Evolutionary conservation across 2,329 filamentous ascomycete species (phyloP), one percentile per base, ranked within the genome.

Genomic region (Diaporthe nobilis): DNA sequence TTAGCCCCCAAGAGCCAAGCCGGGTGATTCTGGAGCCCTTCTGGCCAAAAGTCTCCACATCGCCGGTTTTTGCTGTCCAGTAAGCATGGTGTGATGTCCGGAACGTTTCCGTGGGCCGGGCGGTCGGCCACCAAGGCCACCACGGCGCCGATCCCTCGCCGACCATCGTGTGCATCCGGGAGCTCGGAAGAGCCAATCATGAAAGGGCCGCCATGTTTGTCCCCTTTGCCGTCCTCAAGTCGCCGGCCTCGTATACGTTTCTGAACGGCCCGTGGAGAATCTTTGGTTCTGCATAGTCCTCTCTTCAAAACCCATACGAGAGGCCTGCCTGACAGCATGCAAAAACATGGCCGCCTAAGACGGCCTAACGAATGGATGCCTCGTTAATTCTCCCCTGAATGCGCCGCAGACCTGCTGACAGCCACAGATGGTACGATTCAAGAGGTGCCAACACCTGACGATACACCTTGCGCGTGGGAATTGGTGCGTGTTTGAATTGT

Each of bases 41-140:
- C 13, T 39, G 6, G 55, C 13, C 7, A 5, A 20, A 25, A 42
- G n/a, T 42, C 12, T 22, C 49, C 49, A 42, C 49, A 15, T 17
- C 13, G 34, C 28, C 8, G 34, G 65, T 39, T 17, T 17, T 28
- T 42, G 8, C 17, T 9, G 6, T 25, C 65, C 65, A 53, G 13
- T 68, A 20, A 68, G 65, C 65, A 31, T 70, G 4, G 65, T 70
- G 47, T 49, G 8, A 70, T 39, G 65, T 55, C 65, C 65, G 65
- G 49, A 28, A 55, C 65, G 22, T 55, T 55, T 55, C 65, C 49
- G 49, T 42, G 13, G 49, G 65, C 9, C 47, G 20, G 31, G 2
- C 65, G 65, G 65, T 17, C 34, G 1, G 31, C 34, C 22, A 39
- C 47, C 65, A 25, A 17, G 65, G 34, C 47, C 65, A 9, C 42